A percentile compares a stretch with the other conserved stretches of the same genome.
Conservation (phyloP, 2,329 filamentous ascomycete species). For the Fusarium mangiferae region DNA sequence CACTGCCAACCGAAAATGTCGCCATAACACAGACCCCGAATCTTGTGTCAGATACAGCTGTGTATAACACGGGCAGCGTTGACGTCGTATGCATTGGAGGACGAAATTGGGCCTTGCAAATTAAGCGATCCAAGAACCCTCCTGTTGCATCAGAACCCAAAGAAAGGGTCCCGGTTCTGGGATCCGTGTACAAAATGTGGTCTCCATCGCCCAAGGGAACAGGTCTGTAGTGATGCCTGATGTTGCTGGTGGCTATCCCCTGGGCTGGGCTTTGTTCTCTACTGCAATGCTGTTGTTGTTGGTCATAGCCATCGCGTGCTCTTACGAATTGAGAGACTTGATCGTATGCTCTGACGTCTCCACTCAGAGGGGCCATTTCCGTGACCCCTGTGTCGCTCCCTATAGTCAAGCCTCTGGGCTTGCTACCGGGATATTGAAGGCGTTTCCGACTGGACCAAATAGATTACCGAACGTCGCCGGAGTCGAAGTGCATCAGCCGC, state of each 20-base stretch:
- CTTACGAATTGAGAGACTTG: conserved; percentile 19
- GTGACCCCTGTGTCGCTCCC: conserved; percentile 37
- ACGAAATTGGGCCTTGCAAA: conserved; percentile 67
- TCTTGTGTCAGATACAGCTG: conserved; percentile 64
- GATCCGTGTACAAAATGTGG: conserved; percentile 73
- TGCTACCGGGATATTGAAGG: conserved; percentile 40
- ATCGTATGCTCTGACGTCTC: conserved; percentile 15
- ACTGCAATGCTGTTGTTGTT: conserved; percentile 21
- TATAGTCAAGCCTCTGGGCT: conserved; percentile 24
- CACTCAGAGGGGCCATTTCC: conserved; percentile 22
- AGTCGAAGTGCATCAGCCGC: conserved; percentile 67
- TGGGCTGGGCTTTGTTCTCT: conserved; percentile 18
- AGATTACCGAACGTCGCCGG: conserved; percentile 53
- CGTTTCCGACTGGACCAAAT: conserved; percentile 31
- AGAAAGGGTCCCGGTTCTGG: conserved; percentile 63
- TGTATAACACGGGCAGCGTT: conserved; percentile 61
- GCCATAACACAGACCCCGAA: conserved; percentile 69
- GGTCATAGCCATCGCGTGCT: conserved; percentile 25
- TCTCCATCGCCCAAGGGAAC: conserved; percentile 72
- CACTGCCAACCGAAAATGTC: conserved; percentile 55
- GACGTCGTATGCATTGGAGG: conserved; percentile 45
- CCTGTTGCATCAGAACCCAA: conserved; percentile 70
- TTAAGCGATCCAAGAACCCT: conserved; percentile 60
- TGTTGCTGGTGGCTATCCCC: conserved; percentile 53
- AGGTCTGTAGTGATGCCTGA: conserved; percentile 70